Conservation (phyloP, 73 alveolate species). For the Paramecium octaurelia region DNA sequence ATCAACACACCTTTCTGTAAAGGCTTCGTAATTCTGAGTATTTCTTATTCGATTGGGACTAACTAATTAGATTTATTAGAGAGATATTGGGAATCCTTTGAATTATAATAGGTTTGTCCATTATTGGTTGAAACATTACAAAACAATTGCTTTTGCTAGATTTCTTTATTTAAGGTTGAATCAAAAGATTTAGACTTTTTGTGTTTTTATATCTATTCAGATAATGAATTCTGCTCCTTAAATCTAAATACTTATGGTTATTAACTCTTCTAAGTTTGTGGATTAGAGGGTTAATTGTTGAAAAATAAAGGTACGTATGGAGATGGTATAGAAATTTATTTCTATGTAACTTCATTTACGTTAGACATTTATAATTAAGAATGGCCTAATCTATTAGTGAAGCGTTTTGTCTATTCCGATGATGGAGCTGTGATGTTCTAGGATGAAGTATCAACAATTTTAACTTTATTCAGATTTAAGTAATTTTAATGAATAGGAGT, state of each 20-base stretch:
- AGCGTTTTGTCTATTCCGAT: background rate
- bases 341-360: background rate
- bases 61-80: background rate
- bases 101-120: background rate
- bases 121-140: background rate
- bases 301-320: constrained; percentile 15
- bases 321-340: background rate
- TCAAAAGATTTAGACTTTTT: constrained; percentile 29
- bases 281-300: background rate
- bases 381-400: background rate
- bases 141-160: background rate
- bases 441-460: background rate
- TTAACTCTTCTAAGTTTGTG: background rate
- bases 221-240: background rate
- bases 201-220: background rate
- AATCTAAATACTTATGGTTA: constrained; percentile 21
- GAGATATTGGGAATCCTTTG: background rate
- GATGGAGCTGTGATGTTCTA: background rate
- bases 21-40: background rate
- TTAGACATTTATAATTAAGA: background rate
- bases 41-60: constrained; percentile 16
- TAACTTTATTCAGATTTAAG: background rate
- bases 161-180: background rate
- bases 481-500: background rate
- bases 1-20: background rate